These are phyloP conservation scores for Blakeslea trispora DNA, from an alignment of 371 early-diverging fungal genomes.

Conservation along the genomic window DNA sequence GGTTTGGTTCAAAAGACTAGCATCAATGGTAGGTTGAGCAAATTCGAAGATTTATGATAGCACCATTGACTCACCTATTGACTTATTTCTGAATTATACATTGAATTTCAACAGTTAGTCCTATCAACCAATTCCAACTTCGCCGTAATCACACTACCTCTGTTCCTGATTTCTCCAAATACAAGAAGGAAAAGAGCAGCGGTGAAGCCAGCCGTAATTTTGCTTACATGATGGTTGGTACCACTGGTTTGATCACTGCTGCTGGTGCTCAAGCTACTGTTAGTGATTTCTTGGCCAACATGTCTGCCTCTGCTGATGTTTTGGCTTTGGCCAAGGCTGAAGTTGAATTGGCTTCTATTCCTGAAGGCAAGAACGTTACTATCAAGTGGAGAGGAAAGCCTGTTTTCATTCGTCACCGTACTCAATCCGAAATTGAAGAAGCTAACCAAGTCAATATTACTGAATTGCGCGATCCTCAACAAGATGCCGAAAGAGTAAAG, in stretches of 20 bases:
- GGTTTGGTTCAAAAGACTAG: conserved; percentile 36
- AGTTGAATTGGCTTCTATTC: conserved; percentile 88
- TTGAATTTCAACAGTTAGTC: conserved; percentile 22
- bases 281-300: conserved; percentile 85
- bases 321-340: conserved; percentile 97
- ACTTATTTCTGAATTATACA: too few relatives aligned
- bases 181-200: conserved; percentile 63
- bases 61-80: too few relatives aligned
- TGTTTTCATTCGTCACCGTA: conserved; percentile 96
- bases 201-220: conserved; percentile 75
- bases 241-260: conserved; percentile 84
- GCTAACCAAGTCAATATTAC: conserved; percentile 80
- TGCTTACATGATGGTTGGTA: conserved; percentile 95
- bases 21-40: conserved; percentile 42
- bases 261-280: conserved; percentile 92
- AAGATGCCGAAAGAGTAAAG: conserved; percentile 89
- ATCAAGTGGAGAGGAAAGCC: conserved; percentile 99
- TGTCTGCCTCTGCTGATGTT: conserved; percentile 96
- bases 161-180: conserved; percentile 69
- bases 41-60: too few relatives aligned
- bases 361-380: conserved; percentile 95
- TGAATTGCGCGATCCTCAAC: conserved; percentile 89
- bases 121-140: conserved; percentile 50
- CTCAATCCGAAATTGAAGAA: conserved; percentile 91
- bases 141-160: conserved; percentile 63